Evolutionary conservation across 192 early-diverging fungal species (phyloP), one percentile per base, ranked within the genome.

Genomic region (Mortierella hygrophila): DNA sequence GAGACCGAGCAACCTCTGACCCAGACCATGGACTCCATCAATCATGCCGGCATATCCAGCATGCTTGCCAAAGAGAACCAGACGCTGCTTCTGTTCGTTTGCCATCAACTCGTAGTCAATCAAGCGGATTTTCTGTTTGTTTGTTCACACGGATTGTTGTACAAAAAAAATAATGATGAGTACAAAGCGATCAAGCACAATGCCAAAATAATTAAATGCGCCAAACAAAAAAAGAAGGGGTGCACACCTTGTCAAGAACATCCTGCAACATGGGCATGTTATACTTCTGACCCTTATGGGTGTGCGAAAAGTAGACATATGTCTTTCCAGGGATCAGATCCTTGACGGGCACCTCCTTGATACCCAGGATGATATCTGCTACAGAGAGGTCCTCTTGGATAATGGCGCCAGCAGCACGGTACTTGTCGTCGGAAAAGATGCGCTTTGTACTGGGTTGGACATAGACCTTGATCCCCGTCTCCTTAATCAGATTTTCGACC

Each of bases 71-170:
- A 99, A 99, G 68, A 96, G 92, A 29, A 99, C 98, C 57, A 98
- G 88, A 16, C 98, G 94, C 74, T 94, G 92, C 44, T 89, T 88
- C 26, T 89, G 68, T 18, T 94, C 94, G 78, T 99, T 92, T 8
- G 93, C 94, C 93, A 99, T 93, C 54, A 99, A 92, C 88, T 99
- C 98, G 80, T 99, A 99, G 90, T 99, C 98, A 65, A 99, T 96
- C 68, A 99, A 88, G 11, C 95, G 94, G 79, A 99, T 96, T 75
- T 93, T 93, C 95, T 95, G 18, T 52, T 49, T 18, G 16, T 44
- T 35, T 40, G 44, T 46, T 46, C 44, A 78, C 35, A 70, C 8
- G 8, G 15, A 44, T 15, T 29, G 10, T 16, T 26, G 42, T 72
- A 42, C 18, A n/a, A 42, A 65, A 42, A 38, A 69, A 55, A 54